phyloP scores from a whole-genome alignment of 495 filamentous ascomycete species.

The Parathielavia hyrcaniae region DNA sequence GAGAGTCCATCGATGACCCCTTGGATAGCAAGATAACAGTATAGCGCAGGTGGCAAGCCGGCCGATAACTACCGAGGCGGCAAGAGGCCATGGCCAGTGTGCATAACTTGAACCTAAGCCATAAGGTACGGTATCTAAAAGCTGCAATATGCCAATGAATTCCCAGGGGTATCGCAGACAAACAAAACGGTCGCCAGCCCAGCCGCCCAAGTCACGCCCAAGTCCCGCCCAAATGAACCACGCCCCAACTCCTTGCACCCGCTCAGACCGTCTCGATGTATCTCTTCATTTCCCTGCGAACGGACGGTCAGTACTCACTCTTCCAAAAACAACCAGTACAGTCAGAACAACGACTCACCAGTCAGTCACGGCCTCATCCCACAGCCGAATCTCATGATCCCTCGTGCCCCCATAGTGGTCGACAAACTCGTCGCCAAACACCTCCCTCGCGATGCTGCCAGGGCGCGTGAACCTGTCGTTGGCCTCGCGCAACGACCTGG shows the following conservation, averaged over 20 bases:
- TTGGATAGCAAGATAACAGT: too few species aligned
- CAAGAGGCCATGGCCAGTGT: too few species aligned
- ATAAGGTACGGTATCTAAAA: too few species aligned
- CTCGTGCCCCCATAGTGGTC: constrained; percentile 91
- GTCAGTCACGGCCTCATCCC: constrained; percentile 93
- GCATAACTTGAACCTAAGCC: too few species aligned
- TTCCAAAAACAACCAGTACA: neutral
- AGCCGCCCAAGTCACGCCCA: neutral
- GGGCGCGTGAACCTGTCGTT: constrained; percentile 64
- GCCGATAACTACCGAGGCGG: too few species aligned
- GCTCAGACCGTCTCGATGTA: constrained; percentile 67
- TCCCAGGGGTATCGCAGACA: constrained; percentile 3
- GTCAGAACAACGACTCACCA: constrained; percentile 57
- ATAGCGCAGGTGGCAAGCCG: too few species aligned
- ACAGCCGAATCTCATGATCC: constrained; percentile 82
- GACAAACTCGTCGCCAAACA: constrained; percentile 91
- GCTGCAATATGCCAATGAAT: neutral
- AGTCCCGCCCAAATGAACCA: neutral
- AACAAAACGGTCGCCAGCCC: neutral
- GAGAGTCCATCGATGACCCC: too few species aligned
- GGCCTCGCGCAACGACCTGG: constrained; percentile 77
- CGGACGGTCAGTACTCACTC: constrained; percentile 17
- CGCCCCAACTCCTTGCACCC: neutral
- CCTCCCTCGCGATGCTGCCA: constrained; percentile 80
- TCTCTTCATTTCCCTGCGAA: constrained; percentile 54